phyloP scores from a whole-genome alignment of 2,329 filamentous ascomycete genomes.

The Exserohilum turcica region DNA sequence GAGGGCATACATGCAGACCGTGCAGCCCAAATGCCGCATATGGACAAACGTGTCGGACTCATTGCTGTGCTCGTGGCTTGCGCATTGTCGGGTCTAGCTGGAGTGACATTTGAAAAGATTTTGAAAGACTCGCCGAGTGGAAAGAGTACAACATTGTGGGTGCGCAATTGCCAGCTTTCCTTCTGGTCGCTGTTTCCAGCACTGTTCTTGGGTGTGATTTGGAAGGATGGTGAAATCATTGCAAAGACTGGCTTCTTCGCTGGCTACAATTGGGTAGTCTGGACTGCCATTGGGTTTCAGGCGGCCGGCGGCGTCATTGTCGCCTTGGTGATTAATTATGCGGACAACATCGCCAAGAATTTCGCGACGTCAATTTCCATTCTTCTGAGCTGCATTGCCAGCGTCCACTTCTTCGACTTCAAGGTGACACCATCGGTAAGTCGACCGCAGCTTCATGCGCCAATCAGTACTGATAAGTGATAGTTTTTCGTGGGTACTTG shows the following conservation, averaged over 20 bases:
- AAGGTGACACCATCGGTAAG: slow-evolving; percentile 61
- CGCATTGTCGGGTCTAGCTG: slow-evolving; percentile 79
- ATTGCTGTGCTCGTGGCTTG: slow-evolving; percentile 79
- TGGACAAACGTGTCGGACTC: slow-evolving; percentile 82
- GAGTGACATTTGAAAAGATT: slow-evolving; percentile 89
- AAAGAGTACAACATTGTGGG: slow-evolving; percentile 81
- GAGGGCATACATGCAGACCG: slow-evolving; percentile 78
- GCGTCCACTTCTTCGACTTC: slow-evolving; percentile 84
- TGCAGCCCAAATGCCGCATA: slow-evolving; percentile 57
- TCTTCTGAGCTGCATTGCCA: slow-evolving; percentile 82
- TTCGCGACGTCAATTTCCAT: slow-evolving; percentile 94
- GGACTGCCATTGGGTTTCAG: slow-evolving; percentile 82
- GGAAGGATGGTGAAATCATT: slow-evolving; percentile 85
- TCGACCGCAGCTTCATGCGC: background rate
- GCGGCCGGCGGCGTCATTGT: slow-evolving; percentile 84
- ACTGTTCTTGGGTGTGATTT: slow-evolving; percentile 81
- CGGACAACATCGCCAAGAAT: slow-evolving; percentile 91
- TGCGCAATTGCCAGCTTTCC: slow-evolving; percentile 90
- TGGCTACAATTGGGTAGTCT: slow-evolving; percentile 92
- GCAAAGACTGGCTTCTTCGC: slow-evolving; percentile 87
- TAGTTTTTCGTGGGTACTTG: slow-evolving; percentile 83
- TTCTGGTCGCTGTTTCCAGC: slow-evolving; percentile 94
- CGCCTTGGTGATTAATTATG: slow-evolving; percentile 78
- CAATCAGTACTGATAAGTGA: slow-evolving; percentile 7
- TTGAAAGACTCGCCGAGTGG: slow-evolving; percentile 76